phyloP scores from a whole-genome alignment of 495 filamentous ascomycete genomes.

The Daldinia bambusicola region DNA sequence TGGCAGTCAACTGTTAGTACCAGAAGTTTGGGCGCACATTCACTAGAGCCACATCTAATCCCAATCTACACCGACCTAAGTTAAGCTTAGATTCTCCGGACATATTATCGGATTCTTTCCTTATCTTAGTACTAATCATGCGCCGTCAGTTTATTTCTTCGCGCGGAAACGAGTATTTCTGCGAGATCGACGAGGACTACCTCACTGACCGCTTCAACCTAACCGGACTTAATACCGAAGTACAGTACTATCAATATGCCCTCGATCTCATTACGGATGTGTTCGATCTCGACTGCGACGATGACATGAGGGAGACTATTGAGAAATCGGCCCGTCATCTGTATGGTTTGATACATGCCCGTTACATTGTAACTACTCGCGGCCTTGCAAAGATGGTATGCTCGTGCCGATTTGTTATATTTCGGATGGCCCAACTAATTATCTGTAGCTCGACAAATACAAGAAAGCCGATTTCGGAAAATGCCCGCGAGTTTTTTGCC shows the following conservation, averaged over 20 bases:
- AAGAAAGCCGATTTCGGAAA: constrained; percentile 98
- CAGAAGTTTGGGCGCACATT: not conserved
- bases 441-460: constrained; percentile 89
- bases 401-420: constrained; percentile 1
- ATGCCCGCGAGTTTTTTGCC: constrained; percentile 94
- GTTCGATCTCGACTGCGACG: constrained; percentile 98
- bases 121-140: constrained; percentile 33
- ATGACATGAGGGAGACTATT: constrained; percentile 96
- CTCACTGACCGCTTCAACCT: constrained; percentile 98
- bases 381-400: constrained; percentile 95
- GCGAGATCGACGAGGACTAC: constrained; percentile 99
- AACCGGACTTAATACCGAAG: constrained; percentile 95
- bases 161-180: constrained; percentile 98
- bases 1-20: constrained; percentile 18
- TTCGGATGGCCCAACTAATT: constrained; percentile 3
- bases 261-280: constrained; percentile 99
- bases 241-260: constrained; percentile 98
- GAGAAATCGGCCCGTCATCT: constrained; percentile 97
- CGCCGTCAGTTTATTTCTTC: constrained; percentile 90
- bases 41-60: not conserved
- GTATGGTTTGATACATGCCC: constrained; percentile 94
- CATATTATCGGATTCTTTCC: not conserved
- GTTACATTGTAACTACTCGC: constrained; percentile 96
- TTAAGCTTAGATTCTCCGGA: constrained; percentile 1
- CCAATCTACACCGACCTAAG: not conserved